Evolutionary conservation across 2,329 filamentous ascomycete genomes (phyloP).

Genomic region (Aspergillus novoparasiticus): DNA sequence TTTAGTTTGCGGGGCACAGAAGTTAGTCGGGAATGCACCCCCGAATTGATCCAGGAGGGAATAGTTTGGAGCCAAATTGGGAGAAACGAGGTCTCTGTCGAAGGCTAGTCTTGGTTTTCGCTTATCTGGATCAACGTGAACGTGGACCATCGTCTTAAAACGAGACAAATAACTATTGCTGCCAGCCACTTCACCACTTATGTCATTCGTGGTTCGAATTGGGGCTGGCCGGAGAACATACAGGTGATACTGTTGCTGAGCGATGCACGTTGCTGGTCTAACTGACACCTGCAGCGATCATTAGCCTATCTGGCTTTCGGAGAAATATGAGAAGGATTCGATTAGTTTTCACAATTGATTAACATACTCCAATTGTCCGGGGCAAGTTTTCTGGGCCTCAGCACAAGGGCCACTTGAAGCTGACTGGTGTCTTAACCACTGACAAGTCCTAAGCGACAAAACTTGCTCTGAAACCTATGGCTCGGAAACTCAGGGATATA

Average conservation of each 20-base stretch:
- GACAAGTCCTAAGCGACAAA: not conserved
- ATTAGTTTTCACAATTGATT: slow-evolving; percentile 11
- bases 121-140: slow-evolving; percentile 15
- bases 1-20: slow-evolving; percentile 6
- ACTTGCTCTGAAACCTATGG: not conserved
- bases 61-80: slow-evolving; percentile 1
- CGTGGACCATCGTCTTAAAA: slow-evolving; percentile 25
- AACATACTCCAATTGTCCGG: slow-evolving; percentile 12
- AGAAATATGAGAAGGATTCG: slow-evolving; percentile 28
- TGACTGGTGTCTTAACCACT: slow-evolving; percentile 10
- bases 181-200: slow-evolving; percentile 30
- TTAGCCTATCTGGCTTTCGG: slow-evolving; percentile 19
- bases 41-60: slow-evolving; percentile 3
- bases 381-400: not conserved
- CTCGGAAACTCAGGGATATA: not conserved
- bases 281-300: slow-evolving; percentile 30
- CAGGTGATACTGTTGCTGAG: slow-evolving; percentile 11
- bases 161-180: slow-evolving; percentile 12
- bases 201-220: slow-evolving; percentile 14
- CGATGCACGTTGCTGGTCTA: slow-evolving; percentile 24
- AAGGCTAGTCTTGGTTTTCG: slow-evolving; percentile 10
- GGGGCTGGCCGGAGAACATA: slow-evolving; percentile 10
- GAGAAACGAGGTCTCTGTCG: slow-evolving; percentile 11
- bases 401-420: not conserved
- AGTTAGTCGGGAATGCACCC: not conserved